Evolutionary conservation across 2,329 filamentous ascomycete genomes (phyloP), one percentile per base, ranked within the genome.

Genomic region (Chaetothyriales sp.): DNA sequence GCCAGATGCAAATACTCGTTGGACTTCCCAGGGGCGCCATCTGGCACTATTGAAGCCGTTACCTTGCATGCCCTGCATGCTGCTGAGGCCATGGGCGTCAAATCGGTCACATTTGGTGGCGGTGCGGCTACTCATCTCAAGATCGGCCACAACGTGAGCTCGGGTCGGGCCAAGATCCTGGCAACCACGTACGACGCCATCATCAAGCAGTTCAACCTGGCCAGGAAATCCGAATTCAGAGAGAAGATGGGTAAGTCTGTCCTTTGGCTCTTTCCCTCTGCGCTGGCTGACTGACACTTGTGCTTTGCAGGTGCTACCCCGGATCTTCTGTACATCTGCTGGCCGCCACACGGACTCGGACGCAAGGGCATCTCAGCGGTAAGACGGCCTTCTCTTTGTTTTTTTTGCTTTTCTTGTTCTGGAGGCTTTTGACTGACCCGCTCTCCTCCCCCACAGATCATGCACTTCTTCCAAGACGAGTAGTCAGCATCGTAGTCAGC

Each of bases 331-430:
- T 95, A 86, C 67, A 87, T 95, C 58, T 88, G 86, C 63, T 95
- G 94, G 68, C 89, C 89, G 43, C 81, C 84, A 52, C 82, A 88
- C 62, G 88, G 89, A 6, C 74, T 95, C 25, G 87, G 87, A 1
- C 80, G 89, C 45, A 79, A 81, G 55, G 89, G 88, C 44, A 80
- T 88, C 55, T 80, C 84, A 64, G 86, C 88, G n/a, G 80, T 95
- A 94, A 98, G 80, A 96, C 92, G 69, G 96, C 92, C 81, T 98
- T 92, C 82, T 98, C 92, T 92, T 96, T 98, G n/a, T n/a, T n/a
- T n/a, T n/a, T n/a, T 20, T n/a, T n/a, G 5, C 8, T 6, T 44
- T 4, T 26, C 10, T 26, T 20, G 9, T n/a, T 20, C 19, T 2
- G n/a, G 2, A 4, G 10, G n/a, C n/a, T n/a, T 20, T 10, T 45